Evolutionary conservation across 495 filamentous ascomycete species (phyloP), one percentile per base, ranked within the genome.

Genomic region (Lasiosphaeriaceae sp.): DNA sequence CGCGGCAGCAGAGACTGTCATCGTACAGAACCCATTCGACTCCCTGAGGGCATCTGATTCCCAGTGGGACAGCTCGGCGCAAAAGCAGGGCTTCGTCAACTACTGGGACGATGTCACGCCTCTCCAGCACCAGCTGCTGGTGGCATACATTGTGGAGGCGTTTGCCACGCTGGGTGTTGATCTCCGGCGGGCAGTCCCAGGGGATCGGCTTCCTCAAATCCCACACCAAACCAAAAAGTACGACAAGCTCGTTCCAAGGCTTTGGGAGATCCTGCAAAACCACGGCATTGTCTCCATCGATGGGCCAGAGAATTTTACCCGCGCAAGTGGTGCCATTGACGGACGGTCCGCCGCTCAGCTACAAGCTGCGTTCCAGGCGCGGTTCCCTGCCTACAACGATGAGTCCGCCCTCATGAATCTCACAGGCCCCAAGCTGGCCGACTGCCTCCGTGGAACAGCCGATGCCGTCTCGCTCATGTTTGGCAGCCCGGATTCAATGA

Each of bases 71-170:
- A 9, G 12, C 14, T 12, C 39, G 7, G 46, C 54, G 23, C 11
- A 54, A 22, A 29, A 39, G n/a, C 21, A 11, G 44, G n/a, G 48
- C 29, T 21, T 50, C 14, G 22, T 21, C 11, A 21, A 50, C n/a
- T 80, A 74, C 55, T 76, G 63, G 54, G 19, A 23, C 8, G 47
- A 61, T 1, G 74, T 66, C 5, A 74, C 69, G 37, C 74, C 66
- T 0, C 12, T 45, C 1, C 74, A 80, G 43, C 47, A 64, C 21
- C 19, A 47, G 22, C 68, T 79, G 2, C 71, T 77, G 0, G 43
- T 70, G 7, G 64, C 67, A 1, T 78, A 78, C 53, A 57, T 71
- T 6, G 60, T 74, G 1, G 73, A 76, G 54, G 71, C 72, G 16
- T 75, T 79, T 50, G 62, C 59, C 14, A 43, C 50, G 8, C 61